Evolutionary conservation across 495 filamentous ascomycete species (phyloP), one percentile per base, ranked within the genome.

Genomic region (Geoglossum glabrum): DNA sequence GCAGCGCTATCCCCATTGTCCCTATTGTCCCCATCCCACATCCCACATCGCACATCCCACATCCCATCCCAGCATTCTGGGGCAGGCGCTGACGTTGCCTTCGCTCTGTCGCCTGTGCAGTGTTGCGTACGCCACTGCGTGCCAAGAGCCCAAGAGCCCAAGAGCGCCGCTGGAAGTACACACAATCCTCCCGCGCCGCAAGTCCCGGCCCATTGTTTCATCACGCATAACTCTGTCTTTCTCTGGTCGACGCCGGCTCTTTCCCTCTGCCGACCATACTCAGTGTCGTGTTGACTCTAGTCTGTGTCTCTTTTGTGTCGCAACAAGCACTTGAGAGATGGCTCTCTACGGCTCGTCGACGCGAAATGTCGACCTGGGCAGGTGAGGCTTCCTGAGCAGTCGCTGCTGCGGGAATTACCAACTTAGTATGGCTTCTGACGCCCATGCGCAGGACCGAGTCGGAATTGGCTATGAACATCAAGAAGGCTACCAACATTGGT

Each of bases 391-490:
- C n/a, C 38, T 21, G 30, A 13, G 57, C 15, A 17, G 57, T 17
- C 0, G 4, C 5, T n/a, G 70, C 65, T 58, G 60, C 50, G 57
- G 19, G 36, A 51, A 59, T 33, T 26, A n/a, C n/a, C n/a, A n/a
- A n/a, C n/a, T n/a, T n/a, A n/a, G n/a, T n/a, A 51, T 28, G 59
- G 25, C 68, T 62, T 63, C 62, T 63, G 58, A 64, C 58, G 21
- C 10, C 40, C 57, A 36, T 26, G 21, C 28, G 19, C 68, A 92
- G 87, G 70, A 88, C 90, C 64, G 92, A 98, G 71, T 81, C 84
- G 64, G 89, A 98, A 71, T 80, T 98, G 65, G 80, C 84, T 66
- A 85, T 92, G 71, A 94, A 96, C 70, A 95, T 98, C 70, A 82
- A 84, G 67, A 98, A 98, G 73, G 92, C 92, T 19, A 98, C 92